These are phyloP conservation scores for Hypoxylon trugodes DNA, from an alignment of 495 filamentous ascomycete genomes.

Conservation along the genomic window DNA sequence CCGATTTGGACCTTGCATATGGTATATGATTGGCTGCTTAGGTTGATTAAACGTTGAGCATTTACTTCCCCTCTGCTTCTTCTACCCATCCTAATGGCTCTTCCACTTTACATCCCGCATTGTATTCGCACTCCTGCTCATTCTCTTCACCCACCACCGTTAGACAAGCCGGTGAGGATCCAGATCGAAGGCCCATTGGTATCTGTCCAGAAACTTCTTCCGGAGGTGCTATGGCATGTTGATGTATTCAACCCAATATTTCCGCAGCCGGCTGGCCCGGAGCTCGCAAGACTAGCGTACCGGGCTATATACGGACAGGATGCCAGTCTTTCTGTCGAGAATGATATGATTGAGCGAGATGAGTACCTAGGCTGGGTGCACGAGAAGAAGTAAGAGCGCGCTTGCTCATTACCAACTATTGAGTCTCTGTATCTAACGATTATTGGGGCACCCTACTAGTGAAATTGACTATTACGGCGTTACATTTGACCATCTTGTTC, in stretches of 20 bases:
- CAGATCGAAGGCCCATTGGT: conserved; percentile 45
- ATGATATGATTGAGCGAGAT: conserved; percentile 41
- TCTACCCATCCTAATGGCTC: too few relatives aligned
- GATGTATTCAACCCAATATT: conserved; percentile 18
- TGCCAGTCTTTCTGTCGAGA: conserved; percentile 16
- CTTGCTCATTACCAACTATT: too few relatives aligned
- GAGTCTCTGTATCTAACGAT: too few relatives aligned
- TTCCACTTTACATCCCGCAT: conserved; percentile 22
- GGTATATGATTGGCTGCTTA: too few relatives aligned
- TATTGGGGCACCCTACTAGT: conserved; percentile 5
- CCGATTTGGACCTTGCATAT: too few relatives aligned
- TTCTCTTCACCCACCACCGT: conserved; percentile 36
- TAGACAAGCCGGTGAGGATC: conserved; percentile 41
- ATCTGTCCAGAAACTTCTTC: conserved; percentile 41
- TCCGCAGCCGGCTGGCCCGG: conserved; percentile 40
- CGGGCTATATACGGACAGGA: conserved; percentile 38
- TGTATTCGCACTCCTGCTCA: conserved; percentile 28
- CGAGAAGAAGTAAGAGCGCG: not conserved
- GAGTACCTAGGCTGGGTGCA: conserved; percentile 32
- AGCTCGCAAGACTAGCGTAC: conserved; percentile 43
- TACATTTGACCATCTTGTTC: conserved; percentile 52
- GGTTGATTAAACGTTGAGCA: too few relatives aligned
- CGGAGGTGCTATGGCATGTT: conserved; percentile 38
- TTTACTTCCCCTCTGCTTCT: too few relatives aligned
- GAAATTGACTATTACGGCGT: conserved; percentile 53